Evolutionary conservation across 257 asterid genomes (phyloP), one percentile per base, ranked within the genome.

Genomic region (Phtheirospermum japonicum): DNA sequence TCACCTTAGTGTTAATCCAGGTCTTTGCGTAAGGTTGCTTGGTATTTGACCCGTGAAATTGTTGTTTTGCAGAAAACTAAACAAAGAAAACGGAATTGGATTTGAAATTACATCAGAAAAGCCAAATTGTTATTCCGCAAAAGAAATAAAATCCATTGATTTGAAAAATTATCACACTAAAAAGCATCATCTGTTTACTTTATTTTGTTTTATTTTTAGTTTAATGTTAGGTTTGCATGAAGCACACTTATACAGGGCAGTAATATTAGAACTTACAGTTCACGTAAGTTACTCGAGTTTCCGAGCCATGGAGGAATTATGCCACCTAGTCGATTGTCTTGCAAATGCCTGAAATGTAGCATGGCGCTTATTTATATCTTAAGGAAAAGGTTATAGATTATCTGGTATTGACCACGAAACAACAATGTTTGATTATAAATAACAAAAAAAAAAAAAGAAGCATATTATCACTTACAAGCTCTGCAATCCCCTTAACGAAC

Each of bases 11-110:
- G 75, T 68, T 73, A 83, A 61, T 45, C 83, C 87, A 8, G 92
- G 67, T 63, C 82, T 89, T 67, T 70, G 75, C 0, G 53, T 11
- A 65, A 92, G 89, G 76, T 13, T 69, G 75, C 73, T 71, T 8
- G 99, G 99, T 63, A 92, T 76, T 57, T 72, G 79, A 42, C 99
- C 99, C n/a, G 88, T 80, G 57, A 92, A 82, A 65, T 92, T 92
- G 82, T 92, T 92, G 77, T 85, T 89, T 58, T 92, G 87, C 77
- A 92, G 40, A 73, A 80, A 86, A 59, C n/a, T n/a, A n/a, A n/a
- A n/a, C n/a, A n/a, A n/a, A n/a, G n/a, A n/a, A n/a, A n/a, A n/a
- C n/a, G n/a, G n/a, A n/a, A n/a, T n/a, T n/a, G n/a, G n/a, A n/a
- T n/a, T n/a, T n/a, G n/a, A n/a, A n/a, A n/a, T n/a, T n/a, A n/a